Percentiles rank a stretch among this genome's conserved stretches.
Evolutionary conservation across 2,329 filamentous ascomycete species (phyloP).

Genomic region (Epicoccum nigrum): DNA sequence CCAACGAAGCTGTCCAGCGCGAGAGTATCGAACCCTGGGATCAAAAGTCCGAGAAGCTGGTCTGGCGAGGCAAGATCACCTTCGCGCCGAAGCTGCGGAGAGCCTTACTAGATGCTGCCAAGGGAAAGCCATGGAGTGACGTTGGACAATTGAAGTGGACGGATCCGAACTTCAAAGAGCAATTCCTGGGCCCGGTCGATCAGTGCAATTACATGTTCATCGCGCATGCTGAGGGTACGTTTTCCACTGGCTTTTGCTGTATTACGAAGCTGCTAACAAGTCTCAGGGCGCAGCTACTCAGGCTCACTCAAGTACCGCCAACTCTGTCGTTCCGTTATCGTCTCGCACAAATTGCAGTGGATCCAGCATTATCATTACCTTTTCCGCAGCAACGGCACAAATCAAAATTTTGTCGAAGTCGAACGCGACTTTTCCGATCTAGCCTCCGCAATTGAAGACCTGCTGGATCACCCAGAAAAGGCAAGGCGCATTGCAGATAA

Average conservation of each 20-base stretch:
- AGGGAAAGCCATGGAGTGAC: slow-evolving; percentile 42
- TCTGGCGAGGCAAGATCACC: slow-evolving; percentile 44
- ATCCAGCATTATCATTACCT: slow-evolving; percentile 45
- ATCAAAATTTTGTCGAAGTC: slow-evolving; percentile 45
- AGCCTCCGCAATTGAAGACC: slow-evolving; percentile 36
- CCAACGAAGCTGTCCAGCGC: slow-evolving; percentile 33
- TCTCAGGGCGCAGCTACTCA: slow-evolving; percentile 54
- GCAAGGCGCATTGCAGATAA: slow-evolving; percentile 45
- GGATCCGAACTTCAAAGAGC: slow-evolving; percentile 41
- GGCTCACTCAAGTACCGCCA: slow-evolving; percentile 61
- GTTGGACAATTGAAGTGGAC: slow-evolving; percentile 41
- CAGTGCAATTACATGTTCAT: slow-evolving; percentile 63
- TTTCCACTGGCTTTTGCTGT: background rate
- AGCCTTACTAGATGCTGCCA: slow-evolving; percentile 36
- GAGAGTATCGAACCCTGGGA: slow-evolving; percentile 41
- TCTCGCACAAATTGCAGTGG: slow-evolving; percentile 45
- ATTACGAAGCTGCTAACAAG: slow-evolving; percentile 17
- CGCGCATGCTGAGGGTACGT: slow-evolving; percentile 59
- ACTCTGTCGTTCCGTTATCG: slow-evolving; percentile 52
- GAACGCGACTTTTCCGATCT: slow-evolving; percentile 45
- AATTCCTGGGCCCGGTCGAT: slow-evolving; percentile 58
- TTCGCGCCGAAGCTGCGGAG: slow-evolving; percentile 39
- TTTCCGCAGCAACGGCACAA: slow-evolving; percentile 32
- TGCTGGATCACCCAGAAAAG: slow-evolving; percentile 40
- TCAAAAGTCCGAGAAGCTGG: slow-evolving; percentile 41